phyloP scores from a whole-genome alignment of 306 rosid species.

The Malus sylvestris region DNA sequence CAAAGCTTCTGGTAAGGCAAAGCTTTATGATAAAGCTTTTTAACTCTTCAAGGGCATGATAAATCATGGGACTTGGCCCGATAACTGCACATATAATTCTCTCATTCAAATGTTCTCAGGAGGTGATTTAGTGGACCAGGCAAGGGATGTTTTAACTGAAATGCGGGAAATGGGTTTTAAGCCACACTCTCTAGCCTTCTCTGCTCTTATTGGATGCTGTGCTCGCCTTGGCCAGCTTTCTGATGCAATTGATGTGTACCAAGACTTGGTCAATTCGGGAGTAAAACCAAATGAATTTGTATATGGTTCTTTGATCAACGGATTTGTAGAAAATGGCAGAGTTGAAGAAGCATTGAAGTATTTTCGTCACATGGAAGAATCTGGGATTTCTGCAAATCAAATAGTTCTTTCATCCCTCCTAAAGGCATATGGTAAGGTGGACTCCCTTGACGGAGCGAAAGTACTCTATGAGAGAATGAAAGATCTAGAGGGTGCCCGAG shows the following conservation, averaged over 20 bases:
- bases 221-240: conserved; percentile 66
- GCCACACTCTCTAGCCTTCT: conserved; percentile 58
- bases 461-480: conserved; percentile 49
- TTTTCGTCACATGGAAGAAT: conserved; percentile 54
- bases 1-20: conserved; percentile 77
- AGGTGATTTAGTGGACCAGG: conserved; percentile 63
- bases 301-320: conserved; percentile 77
- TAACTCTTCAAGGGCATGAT: conserved; percentile 70
- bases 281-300: conserved; percentile 67
- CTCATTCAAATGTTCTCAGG: conserved; percentile 82
- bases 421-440: conserved; percentile 69
- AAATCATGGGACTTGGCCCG: conserved; percentile 71
- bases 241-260: conserved; percentile 51
- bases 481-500: conserved; percentile 55
- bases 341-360: conserved; percentile 62
- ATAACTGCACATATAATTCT: conserved; percentile 72
- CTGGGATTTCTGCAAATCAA: conserved; percentile 55
- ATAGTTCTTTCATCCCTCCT: conserved; percentile 64
- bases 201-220: conserved; percentile 70
- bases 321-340: conserved; percentile 75
- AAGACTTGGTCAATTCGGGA: conserved; percentile 51
- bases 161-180: conserved; percentile 64
- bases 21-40: conserved; percentile 62
- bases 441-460: conserved; percentile 57
- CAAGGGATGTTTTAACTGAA: conserved; percentile 52